phyloP scores from a whole-genome alignment of 2,329 filamentous ascomycete species.

The Dendryphion nanum region DNA sequence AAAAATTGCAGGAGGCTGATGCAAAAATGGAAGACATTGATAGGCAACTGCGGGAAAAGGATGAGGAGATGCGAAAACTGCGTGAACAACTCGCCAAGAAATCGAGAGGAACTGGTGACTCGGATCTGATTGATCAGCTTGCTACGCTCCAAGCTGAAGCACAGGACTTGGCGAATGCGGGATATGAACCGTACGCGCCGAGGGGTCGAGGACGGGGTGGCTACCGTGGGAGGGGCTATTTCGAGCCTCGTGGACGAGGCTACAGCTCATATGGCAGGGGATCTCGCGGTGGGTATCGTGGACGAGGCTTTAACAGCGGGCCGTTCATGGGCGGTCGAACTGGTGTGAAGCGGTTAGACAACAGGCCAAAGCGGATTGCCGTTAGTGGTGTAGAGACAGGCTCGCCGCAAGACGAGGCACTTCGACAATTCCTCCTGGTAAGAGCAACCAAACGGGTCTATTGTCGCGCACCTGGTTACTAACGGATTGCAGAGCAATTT shows the following conservation, averaged over 20 bases:
- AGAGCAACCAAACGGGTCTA: slow-evolving; percentile 1
- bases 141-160: slow-evolving; percentile 74
- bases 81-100: slow-evolving; percentile 61
- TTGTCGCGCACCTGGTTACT: slow-evolving; percentile 3
- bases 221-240: slow-evolving; percentile 44
- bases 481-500: slow-evolving; percentile 24
- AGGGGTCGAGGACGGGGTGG: slow-evolving; percentile 24
- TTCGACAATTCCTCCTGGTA: slow-evolving; percentile 67
- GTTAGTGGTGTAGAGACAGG: slow-evolving; percentile 65
- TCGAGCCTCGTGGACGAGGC: slow-evolving; percentile 41
- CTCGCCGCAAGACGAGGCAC: slow-evolving; percentile 60
- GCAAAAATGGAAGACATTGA: slow-evolving; percentile 64
- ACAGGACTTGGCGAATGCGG: slow-evolving; percentile 62
- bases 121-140: slow-evolving; percentile 67
- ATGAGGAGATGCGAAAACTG: slow-evolving; percentile 63
- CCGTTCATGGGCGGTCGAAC: slow-evolving; percentile 30
- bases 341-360: slow-evolving; percentile 67
- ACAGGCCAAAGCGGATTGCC: slow-evolving; percentile 67
- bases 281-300: slow-evolving; percentile 42
- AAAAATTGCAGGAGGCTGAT: slow-evolving; percentile 63
- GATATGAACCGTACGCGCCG: slow-evolving; percentile 56
- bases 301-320: slow-evolving; percentile 36
- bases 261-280: slow-evolving; percentile 34
- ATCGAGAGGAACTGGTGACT: slow-evolving; percentile 30
- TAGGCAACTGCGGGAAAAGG: slow-evolving; percentile 61